Evolutionary conservation across 1,284 basidiomycete genomes (phyloP).

Genomic region (Apiotrichum porosum): DNA sequence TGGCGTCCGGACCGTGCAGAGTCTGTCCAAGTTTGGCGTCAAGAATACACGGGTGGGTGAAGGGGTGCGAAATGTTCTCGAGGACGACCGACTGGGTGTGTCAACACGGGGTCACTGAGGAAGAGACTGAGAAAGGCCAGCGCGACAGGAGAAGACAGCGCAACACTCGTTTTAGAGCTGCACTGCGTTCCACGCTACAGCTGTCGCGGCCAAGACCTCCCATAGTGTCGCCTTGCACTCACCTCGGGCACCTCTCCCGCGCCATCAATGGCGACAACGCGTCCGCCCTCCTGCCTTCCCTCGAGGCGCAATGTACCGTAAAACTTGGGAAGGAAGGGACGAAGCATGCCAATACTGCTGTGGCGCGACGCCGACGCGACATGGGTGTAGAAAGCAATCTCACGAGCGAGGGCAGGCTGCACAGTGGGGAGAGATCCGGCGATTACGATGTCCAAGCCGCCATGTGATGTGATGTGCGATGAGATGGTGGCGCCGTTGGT

Average conservation of each 20-base stretch:
- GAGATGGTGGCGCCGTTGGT: too few relatives aligned
- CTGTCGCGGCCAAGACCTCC: too few relatives aligned
- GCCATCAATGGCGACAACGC: slow-evolving; percentile 11
- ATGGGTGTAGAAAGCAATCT: slow-evolving; percentile 74
- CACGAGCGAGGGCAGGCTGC: slow-evolving; percentile 61
- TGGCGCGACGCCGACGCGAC: slow-evolving; percentile 48
- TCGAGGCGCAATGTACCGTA: slow-evolving; percentile 68
- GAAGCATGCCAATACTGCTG: slow-evolving; percentile 27
- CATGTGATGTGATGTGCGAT: too few relatives aligned
- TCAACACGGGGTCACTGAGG: neutral
- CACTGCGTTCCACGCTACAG: too few relatives aligned
- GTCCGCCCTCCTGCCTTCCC: slow-evolving; percentile 53
- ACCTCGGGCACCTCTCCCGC: slow-evolving; percentile 26
- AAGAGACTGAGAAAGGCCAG: neutral
- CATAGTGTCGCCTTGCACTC: too few relatives aligned
- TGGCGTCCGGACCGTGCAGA: slow-evolving; percentile 59
- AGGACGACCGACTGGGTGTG: slow-evolving; percentile 67
- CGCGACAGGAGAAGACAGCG: neutral
- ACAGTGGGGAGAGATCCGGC: too few relatives aligned
- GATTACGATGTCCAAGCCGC: too few relatives aligned
- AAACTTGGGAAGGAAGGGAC: slow-evolving; percentile 64
- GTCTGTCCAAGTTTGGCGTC: slow-evolving; percentile 89
- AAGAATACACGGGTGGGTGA: slow-evolving; percentile 74
- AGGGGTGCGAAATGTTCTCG: slow-evolving; percentile 72
- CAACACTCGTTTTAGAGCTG: slow-evolving; percentile 1